Conservation (phyloP, 805 yeast species). For the Yamadazyma tumulicola region DNA sequence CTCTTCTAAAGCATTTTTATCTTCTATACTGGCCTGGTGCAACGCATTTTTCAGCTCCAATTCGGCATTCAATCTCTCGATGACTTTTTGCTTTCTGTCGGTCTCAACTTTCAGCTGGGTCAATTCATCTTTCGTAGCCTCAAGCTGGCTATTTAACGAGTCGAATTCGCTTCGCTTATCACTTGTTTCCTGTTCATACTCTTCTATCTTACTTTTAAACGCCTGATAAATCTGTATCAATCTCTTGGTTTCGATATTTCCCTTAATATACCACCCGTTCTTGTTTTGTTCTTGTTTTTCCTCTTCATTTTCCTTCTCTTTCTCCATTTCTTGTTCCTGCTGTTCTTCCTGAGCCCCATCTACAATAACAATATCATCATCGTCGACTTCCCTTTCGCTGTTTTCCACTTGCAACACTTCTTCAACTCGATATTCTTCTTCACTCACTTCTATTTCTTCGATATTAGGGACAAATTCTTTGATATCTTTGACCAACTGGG, state of each 20-base stretch:
- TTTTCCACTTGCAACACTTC: slow-evolving; percentile 1
- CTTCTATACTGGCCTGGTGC: too few relatives aligned
- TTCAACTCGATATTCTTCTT: slow-evolving; percentile 7
- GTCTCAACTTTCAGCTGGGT: too few relatives aligned
- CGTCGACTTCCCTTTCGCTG: neutral
- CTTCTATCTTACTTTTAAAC: slow-evolving; percentile 2
- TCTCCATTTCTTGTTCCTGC: slow-evolving; percentile 1
- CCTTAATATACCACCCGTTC: neutral
- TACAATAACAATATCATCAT: neutral
- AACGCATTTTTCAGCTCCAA: too few relatives aligned
- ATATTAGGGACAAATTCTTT: slow-evolving; percentile 8
- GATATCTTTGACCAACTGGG: slow-evolving; percentile 6
- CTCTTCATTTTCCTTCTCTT: neutral
- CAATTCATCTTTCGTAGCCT: too few relatives aligned
- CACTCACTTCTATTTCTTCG: slow-evolving; percentile 8
- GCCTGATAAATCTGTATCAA: slow-evolving; percentile 5
- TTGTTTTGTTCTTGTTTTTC: neutral
- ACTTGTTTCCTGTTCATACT: neutral
- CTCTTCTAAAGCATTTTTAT: too few relatives aligned
- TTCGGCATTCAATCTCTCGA: neutral
- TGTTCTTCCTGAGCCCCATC: slow-evolving; percentile 1
- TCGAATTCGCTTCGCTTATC: neutral
- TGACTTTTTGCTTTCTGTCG: neutral
- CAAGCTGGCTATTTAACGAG: too few relatives aligned
- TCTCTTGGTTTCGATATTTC: slow-evolving; percentile 11